Evolutionary conservation across 2,329 filamentous ascomycete genomes (phyloP).

Genomic region (Knufia petricola): DNA sequence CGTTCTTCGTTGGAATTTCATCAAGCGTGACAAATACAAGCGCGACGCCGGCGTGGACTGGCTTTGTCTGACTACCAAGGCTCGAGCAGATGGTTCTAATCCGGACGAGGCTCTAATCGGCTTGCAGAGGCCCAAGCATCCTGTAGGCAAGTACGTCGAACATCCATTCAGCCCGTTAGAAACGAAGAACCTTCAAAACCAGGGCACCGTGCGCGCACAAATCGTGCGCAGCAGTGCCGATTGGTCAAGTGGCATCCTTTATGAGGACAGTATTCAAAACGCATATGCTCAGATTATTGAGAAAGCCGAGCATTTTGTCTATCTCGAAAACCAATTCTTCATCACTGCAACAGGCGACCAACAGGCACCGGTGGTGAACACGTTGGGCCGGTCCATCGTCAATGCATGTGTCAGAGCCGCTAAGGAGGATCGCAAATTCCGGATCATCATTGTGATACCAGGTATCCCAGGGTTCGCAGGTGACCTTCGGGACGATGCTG

Average conservation of each 20-base stretch:
- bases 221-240: constrained; percentile 82
- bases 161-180: constrained; percentile 66
- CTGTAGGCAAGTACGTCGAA: constrained; percentile 75
- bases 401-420: constrained; percentile 75
- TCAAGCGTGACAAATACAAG: constrained; percentile 97
- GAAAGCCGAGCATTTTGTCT: constrained; percentile 83
- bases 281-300: constrained; percentile 77
- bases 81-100: constrained; percentile 42
- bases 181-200: constrained; percentile 52
- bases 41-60: constrained; percentile 74
- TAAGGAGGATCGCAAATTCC: constrained; percentile 77
- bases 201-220: constrained; percentile 72
- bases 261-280: constrained; percentile 77
- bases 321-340: constrained; percentile 99
- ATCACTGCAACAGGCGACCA: constrained; percentile 89
- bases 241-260: constrained; percentile 86
- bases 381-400: constrained; percentile 78
- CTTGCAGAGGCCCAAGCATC: constrained; percentile 80
- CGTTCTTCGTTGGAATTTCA: constrained; percentile 87
- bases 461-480: constrained; percentile 90
- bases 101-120: constrained; percentile 71
- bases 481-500: constrained; percentile 73
- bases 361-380: constrained; percentile 77
- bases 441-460: constrained; percentile 82
- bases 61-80: constrained; percentile 67